Percentiles rank a stretch among this genome's conserved stretches.
Evolutionary conservation across 495 filamentous ascomycete species (phyloP).

Genomic region (Tuber microsphaerosporum): DNA sequence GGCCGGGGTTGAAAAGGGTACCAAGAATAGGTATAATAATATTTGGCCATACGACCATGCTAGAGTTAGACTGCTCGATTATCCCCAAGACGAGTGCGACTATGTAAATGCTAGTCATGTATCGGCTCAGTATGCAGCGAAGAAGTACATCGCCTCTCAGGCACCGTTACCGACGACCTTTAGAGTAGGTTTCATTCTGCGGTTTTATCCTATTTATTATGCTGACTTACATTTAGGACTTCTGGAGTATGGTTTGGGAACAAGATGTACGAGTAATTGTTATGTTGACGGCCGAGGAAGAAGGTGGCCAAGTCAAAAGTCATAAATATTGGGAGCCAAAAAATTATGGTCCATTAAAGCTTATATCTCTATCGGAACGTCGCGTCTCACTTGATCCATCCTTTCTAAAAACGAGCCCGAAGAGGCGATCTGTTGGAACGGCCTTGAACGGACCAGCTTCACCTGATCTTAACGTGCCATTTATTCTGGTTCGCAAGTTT

Average conservation of each 20-base stretch:
- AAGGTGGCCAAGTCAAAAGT: constrained; percentile 90
- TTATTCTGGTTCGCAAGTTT: constrained; percentile 80
- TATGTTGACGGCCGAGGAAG: constrained; percentile 90
- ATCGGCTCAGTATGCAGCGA: constrained; percentile 67
- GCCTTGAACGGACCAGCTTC: constrained; percentile 33
- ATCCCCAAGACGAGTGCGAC: constrained; percentile 69
- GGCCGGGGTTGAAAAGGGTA: constrained; percentile 88
- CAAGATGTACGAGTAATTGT: constrained; percentile 90
- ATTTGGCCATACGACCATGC: constrained; percentile 96
- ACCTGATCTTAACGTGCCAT: constrained; percentile 54
- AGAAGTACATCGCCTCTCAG: constrained; percentile 91
- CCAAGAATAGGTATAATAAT: constrained; percentile 94
- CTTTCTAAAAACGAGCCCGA: constrained; percentile 43
- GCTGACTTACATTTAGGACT: constrained; percentile 65
- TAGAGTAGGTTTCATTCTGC: constrained; percentile 53
- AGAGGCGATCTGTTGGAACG: constrained; percentile 44
- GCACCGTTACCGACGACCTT: constrained; percentile 90
- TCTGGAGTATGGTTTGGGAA: constrained; percentile 97
- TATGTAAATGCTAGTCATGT: constrained; percentile 94
- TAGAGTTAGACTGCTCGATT: constrained; percentile 67
- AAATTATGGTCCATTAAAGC: constrained; percentile 69
- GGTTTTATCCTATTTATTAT: constrained; percentile 5
- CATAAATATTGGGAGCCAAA: constrained; percentile 85
- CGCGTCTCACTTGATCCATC: constrained; percentile 63
- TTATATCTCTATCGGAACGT: constrained; percentile 72